Evolutionary conservation across 2,329 filamentous ascomycete species (phyloP).

Genomic region (Talaromyces sp.): DNA sequence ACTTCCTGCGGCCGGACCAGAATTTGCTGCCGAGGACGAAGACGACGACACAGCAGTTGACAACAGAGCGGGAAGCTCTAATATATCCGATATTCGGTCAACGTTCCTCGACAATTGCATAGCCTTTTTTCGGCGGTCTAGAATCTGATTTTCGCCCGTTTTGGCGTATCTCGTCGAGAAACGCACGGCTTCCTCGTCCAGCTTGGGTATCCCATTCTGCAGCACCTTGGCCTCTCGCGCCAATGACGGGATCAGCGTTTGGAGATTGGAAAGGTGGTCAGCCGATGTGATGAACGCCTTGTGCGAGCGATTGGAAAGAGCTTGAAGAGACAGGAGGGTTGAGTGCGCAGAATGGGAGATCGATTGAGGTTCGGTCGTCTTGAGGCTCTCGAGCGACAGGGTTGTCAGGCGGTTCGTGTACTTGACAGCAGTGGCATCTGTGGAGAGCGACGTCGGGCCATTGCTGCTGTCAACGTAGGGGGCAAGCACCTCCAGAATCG

Average conservation of each 20-base stretch:
- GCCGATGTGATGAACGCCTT: constrained; percentile 77
- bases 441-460: constrained; percentile 21
- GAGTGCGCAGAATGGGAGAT: constrained; percentile 79
- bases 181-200: constrained; percentile 70
- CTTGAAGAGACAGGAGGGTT: constrained; percentile 75
- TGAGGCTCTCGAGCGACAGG: constrained; percentile 67
- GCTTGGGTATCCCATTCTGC: constrained; percentile 65
- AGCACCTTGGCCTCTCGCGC: constrained; percentile 62
- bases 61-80: constrained; percentile 82
- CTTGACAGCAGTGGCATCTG: constrained; percentile 46
- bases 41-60: constrained; percentile 60
- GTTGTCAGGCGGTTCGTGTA: constrained; percentile 77
- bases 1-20: constrained; percentile 34
- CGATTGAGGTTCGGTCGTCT: constrained; percentile 68
- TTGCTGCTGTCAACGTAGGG: constrained; percentile 50
- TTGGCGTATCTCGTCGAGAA: constrained; percentile 84
- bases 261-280: constrained; percentile 68
- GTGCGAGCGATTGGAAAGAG: constrained; percentile 83
- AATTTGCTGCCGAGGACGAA: constrained; percentile 32
- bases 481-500: constrained; percentile 67
- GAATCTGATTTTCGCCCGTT: constrained; percentile 60
- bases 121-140: constrained; percentile 71
- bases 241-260: constrained; percentile 65
- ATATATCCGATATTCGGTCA: constrained; percentile 81
- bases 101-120: constrained; percentile 80